Evolutionary conservation across 768 basidiomycete species (phyloP).

Genomic region (Xanthoconium stramineum): DNA sequence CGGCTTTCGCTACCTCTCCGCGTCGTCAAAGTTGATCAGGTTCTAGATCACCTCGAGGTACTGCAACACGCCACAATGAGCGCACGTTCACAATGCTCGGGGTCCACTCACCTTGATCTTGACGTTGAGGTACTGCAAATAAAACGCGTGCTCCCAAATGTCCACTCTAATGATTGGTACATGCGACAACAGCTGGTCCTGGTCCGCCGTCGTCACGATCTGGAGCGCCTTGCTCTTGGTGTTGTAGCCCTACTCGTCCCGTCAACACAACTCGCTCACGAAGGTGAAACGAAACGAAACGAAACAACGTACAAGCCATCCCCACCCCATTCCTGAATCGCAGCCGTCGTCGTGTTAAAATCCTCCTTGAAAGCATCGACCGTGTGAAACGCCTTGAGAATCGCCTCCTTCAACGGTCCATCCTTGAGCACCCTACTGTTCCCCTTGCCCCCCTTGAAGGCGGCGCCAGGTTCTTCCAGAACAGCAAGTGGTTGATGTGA

Average conservation of each 20-base stretch:
- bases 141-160: conserved; percentile 96
- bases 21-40: conserved; percentile 94
- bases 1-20: conserved; percentile 45
- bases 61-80: conserved; percentile 35
- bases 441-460: conserved; percentile 48
- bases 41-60: conserved; percentile 97
- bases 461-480: conserved; percentile 93
- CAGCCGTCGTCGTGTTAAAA: conserved; percentile 82
- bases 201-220: conserved; percentile 90
- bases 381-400: conserved; percentile 62
- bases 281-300: background rate
- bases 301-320: conserved; percentile 76
- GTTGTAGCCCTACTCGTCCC: conserved; percentile 54
- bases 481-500: conserved; percentile 93
- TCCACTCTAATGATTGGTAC: conserved; percentile 89
- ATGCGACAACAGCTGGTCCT: conserved; percentile 81
- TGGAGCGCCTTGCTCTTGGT: conserved; percentile 68
- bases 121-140: conserved; percentile 94
- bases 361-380: conserved; percentile 72
- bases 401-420: conserved; percentile 63
- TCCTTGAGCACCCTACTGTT: conserved; percentile 55
- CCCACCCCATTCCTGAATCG: conserved; percentile 94
- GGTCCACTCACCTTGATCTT: conserved; percentile 75
- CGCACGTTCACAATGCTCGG: background rate
- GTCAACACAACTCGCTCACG: background rate